A percentile compares a stretch with the other conserved stretches of the same genome.
Conservation (phyloP, 139 green algal genomes). For the Marvania coccoides region DNA sequence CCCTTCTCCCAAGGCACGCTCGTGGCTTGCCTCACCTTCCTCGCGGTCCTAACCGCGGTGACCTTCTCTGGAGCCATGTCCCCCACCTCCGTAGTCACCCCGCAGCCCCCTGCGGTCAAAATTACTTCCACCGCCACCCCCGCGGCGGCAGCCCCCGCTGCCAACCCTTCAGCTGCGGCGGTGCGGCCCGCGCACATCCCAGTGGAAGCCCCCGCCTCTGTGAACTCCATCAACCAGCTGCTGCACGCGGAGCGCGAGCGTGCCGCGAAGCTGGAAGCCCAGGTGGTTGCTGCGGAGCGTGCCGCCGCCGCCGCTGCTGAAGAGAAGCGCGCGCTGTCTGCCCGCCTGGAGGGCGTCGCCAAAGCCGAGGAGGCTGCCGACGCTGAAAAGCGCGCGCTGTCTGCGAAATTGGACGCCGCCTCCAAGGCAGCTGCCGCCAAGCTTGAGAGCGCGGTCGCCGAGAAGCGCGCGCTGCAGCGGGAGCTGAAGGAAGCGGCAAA, state of each 20-base stretch:
- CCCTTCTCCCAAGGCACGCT: not conserved
- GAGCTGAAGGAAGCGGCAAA: not conserved
- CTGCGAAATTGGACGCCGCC: not conserved
- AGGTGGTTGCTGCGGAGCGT: not conserved
- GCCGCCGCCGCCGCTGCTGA: too few relatives aligned
- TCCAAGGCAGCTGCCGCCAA: not conserved
- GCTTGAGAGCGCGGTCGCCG: not conserved
- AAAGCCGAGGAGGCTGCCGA: not conserved
- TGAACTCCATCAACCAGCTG: not conserved
- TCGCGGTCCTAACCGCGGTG: not conserved
- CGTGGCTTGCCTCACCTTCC: not conserved
- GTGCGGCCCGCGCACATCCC: not conserved
- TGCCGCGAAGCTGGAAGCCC: not conserved
- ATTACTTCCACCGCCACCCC: not conserved
- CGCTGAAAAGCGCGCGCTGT: too few relatives aligned
- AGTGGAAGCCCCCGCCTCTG: not conserved
- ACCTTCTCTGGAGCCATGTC: too few relatives aligned
- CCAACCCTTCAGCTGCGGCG: not conserved
- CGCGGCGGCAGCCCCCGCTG: not conserved
- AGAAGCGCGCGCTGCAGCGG: not conserved
- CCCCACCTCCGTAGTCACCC: not conserved
- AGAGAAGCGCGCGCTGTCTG: not conserved
- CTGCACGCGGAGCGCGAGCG: not conserved
- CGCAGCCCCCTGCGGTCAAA: not conserved
- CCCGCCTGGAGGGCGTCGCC: not conserved